Evolutionary conservation across 352 stramenopile species (phyloP).

Genomic region (Phytophthora quininea): DNA sequence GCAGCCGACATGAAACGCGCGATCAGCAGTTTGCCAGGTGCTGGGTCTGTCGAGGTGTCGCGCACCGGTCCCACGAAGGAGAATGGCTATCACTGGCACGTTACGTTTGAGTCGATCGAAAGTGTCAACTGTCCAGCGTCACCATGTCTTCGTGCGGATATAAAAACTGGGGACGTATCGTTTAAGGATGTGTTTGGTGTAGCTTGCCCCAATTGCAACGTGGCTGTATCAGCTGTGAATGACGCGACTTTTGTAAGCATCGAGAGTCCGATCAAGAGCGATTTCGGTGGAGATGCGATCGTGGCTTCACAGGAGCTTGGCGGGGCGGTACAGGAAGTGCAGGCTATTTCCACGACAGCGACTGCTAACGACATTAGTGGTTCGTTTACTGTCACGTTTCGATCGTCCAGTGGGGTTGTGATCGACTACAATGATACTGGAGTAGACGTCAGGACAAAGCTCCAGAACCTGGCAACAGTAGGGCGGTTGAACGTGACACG

Average conservation of each 20-base stretch:
- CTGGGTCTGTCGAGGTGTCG: slow-evolving; percentile 62
- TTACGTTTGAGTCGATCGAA: slow-evolving; percentile 76
- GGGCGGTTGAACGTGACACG: slow-evolving; percentile 69
- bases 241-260: slow-evolving; percentile 42
- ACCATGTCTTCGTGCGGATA: slow-evolving; percentile 67
- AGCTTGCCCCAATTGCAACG: slow-evolving; percentile 48
- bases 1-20: slow-evolving; percentile 53
- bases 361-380: slow-evolving; percentile 51
- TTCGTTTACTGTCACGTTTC: slow-evolving; percentile 74
- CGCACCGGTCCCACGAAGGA: slow-evolving; percentile 55
- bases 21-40: slow-evolving; percentile 50
- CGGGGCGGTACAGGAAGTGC: slow-evolving; percentile 67
- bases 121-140: slow-evolving; percentile 53
- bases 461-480: slow-evolving; percentile 69
- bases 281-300: slow-evolving; percentile 50
- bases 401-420: slow-evolving; percentile 50
- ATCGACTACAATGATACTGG: slow-evolving; percentile 79
- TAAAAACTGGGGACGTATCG: slow-evolving; percentile 37
- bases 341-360: slow-evolving; percentile 55
- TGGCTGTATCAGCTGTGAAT: slow-evolving; percentile 40
- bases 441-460: slow-evolving; percentile 71
- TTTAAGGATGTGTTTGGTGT: slow-evolving; percentile 52
- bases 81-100: slow-evolving; percentile 70
- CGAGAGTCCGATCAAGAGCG: slow-evolving; percentile 44
- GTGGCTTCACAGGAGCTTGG: slow-evolving; percentile 58